These are phyloP conservation scores for Rhizopogon sp. DNA, from an alignment of 768 basidiomycete species.

Conservation along the genomic window DNA sequence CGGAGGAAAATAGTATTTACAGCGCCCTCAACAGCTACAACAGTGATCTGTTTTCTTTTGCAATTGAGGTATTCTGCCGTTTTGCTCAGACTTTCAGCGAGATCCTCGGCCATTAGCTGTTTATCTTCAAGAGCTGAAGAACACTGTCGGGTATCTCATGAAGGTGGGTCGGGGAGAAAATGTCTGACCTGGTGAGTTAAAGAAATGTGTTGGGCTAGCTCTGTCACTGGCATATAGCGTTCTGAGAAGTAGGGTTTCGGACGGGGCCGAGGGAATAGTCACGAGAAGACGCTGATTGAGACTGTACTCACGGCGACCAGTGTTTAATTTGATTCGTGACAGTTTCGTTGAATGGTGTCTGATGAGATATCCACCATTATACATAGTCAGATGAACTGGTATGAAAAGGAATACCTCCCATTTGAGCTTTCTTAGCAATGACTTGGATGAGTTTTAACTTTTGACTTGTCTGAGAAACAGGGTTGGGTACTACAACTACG, in stretches of 20 bases:
- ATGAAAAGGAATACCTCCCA: too few species aligned
- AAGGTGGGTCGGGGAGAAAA: background rate
- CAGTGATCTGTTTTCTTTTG: background rate
- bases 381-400: too few species aligned
- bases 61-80: background rate
- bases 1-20: background rate
- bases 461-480: too few species aligned
- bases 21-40: background rate
- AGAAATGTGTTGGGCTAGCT: background rate
- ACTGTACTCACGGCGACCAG: too few species aligned
- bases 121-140: background rate
- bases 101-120: background rate
- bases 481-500: too few species aligned
- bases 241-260: background rate
- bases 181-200: background rate
- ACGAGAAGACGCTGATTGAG: too few species aligned
- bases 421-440: too few species aligned
- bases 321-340: too few species aligned
- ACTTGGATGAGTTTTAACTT: too few species aligned
- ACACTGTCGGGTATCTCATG: background rate
- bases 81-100: background rate
- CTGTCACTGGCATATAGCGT: background rate
- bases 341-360: too few species aligned
- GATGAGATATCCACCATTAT: too few species aligned
- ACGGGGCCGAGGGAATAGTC: too few species aligned